phyloP scores from a whole-genome alignment of 129 eudicot genomes.

The Ambrosia trifida region DNA sequence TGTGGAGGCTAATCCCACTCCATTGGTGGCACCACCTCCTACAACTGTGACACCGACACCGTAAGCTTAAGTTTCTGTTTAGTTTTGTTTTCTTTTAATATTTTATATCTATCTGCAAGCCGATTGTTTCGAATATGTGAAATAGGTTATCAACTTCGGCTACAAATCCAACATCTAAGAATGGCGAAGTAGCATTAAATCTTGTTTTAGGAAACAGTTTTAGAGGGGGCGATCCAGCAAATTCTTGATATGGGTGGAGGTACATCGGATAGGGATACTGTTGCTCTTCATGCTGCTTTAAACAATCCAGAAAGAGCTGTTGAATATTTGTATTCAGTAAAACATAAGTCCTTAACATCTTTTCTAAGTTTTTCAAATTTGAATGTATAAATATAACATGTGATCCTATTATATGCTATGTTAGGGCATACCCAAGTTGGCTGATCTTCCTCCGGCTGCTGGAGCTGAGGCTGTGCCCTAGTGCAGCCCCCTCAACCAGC shows the following conservation, averaged over 20 bases:
- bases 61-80: conserved; percentile 37
- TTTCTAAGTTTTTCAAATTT: background rate
- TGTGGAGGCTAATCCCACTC: conserved; percentile 24
- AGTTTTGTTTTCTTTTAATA: background rate
- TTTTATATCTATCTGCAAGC: background rate
- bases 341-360: background rate
- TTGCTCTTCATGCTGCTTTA: conserved; percentile 41
- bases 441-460: conserved; percentile 61
- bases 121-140: background rate
- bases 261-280: conserved; percentile 40
- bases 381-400: background rate
- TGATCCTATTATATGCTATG: conserved; percentile 15
- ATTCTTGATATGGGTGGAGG: conserved; percentile 48
- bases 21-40: conserved; percentile 27
- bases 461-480: conserved; percentile 37
- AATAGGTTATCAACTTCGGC: conserved; percentile 13
- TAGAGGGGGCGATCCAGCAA: conserved; percentile 41
- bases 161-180: conserved; percentile 27
- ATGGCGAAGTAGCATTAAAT: conserved; percentile 35
- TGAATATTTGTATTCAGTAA: conserved; percentile 38
- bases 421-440: conserved; percentile 83
- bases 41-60: conserved; percentile 31
- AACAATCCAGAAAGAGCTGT: conserved; percentile 44
- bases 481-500: conserved; percentile 54
- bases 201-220: conserved; percentile 36